Percentiles rank a stretch among this genome's conserved stretches.
These are phyloP conservation scores for Stevia rebaudiana DNA, from an alignment of 140 eudicot genomes.

Conservation along the genomic window DNA sequence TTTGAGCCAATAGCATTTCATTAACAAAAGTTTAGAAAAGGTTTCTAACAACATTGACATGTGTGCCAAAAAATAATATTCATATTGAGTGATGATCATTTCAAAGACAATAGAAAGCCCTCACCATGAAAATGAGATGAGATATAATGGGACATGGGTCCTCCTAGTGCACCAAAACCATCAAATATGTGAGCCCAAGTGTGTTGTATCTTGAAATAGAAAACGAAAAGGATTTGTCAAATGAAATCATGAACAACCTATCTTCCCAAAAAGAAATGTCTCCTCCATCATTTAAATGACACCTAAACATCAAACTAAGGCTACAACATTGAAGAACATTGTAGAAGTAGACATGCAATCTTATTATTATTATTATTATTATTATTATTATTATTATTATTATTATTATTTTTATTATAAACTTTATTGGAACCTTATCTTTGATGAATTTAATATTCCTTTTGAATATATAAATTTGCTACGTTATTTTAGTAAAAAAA, in stretches of 20 bases:
- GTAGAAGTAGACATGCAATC: constrained; percentile 31
- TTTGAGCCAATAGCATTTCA: constrained; percentile 26
- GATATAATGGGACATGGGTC: constrained; percentile 17
- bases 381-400: not conserved
- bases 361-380: not conserved
- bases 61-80: constrained; percentile 18
- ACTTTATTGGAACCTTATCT: not conserved
- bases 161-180: constrained; percentile 18
- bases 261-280: constrained; percentile 38
- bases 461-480: too few relatives aligned
- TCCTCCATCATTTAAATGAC: constrained; percentile 25
- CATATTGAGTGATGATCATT: constrained; percentile 22
- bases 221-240: constrained; percentile 7
- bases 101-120: constrained; percentile 19
- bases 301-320: constrained; percentile 17
- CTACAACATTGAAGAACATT: constrained; percentile 35
- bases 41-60: constrained; percentile 22
- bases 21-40: constrained; percentile 12
- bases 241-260: constrained; percentile 22
- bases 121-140: constrained; percentile 13
- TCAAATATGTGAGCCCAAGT: constrained; percentile 20
- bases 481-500: too few relatives aligned
- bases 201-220: constrained; percentile 8
- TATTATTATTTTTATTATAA: not conserved
- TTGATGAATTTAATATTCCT: too few relatives aligned